Conservation (phyloP, 495 filamentous ascomycete species). For the Trichoderma parareesei region DNA sequence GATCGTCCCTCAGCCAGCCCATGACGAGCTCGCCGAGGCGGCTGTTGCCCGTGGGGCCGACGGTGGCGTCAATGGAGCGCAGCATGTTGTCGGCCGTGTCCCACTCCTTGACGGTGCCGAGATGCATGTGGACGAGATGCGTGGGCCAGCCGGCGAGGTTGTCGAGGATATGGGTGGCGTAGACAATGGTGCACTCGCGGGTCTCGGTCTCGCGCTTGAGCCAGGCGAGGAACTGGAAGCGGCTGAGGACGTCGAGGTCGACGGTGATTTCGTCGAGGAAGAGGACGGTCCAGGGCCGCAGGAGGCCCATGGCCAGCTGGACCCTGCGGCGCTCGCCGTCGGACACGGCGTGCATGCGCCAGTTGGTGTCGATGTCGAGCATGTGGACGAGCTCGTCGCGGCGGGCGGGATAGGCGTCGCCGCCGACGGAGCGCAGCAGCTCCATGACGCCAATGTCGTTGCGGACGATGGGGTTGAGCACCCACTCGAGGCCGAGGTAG, state of each 20-base stretch:
- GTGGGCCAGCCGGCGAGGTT: slow-evolving; percentile 89
- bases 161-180: slow-evolving; percentile 95
- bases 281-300: slow-evolving; percentile 87
- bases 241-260: slow-evolving; percentile 79
- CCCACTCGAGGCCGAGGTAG: slow-evolving; percentile 97
- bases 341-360: slow-evolving; percentile 90
- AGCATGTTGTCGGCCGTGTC: slow-evolving; percentile 54
- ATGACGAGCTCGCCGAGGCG: slow-evolving; percentile 77
- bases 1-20: slow-evolving; percentile 76
- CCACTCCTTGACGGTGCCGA: slow-evolving; percentile 79
- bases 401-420: slow-evolving; percentile 68
- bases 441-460: slow-evolving; percentile 88
- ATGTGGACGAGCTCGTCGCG: slow-evolving; percentile 80
- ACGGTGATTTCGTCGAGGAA: slow-evolving; percentile 97
- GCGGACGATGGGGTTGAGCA: slow-evolving; percentile 92
- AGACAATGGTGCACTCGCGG: slow-evolving; percentile 82
- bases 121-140: slow-evolving; percentile 88
- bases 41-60: slow-evolving; percentile 54
- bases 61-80: slow-evolving; percentile 28
- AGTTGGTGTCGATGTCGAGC: slow-evolving; percentile 82
- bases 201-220: slow-evolving; percentile 78
- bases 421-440: slow-evolving; percentile 77
- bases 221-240: slow-evolving; percentile 79
- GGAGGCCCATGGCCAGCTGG: slow-evolving; percentile 89
- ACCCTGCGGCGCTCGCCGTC: slow-evolving; percentile 89